Percentiles rank a stretch among this genome's conserved stretches.
Evolutionary conservation across 2,329 filamentous ascomycete species (phyloP).

Genomic region (Coleophoma cylindrospora): DNA sequence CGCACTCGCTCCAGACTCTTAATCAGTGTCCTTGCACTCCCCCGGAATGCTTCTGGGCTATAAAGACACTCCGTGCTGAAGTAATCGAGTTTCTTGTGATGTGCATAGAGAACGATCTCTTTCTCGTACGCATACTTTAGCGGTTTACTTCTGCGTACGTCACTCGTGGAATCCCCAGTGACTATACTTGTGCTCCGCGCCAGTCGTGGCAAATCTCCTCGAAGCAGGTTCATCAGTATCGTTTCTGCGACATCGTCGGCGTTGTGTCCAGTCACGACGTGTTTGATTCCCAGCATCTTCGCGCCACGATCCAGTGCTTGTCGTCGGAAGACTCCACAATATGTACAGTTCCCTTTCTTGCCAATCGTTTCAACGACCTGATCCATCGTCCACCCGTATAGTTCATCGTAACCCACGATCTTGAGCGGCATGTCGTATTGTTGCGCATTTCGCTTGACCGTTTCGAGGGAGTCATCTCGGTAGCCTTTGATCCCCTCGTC

Average conservation of each 20-base stretch:
- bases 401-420: constrained; percentile 86
- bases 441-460: constrained; percentile 86
- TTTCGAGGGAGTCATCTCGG: constrained; percentile 91
- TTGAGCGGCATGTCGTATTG: constrained; percentile 91
- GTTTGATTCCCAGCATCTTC: constrained; percentile 78
- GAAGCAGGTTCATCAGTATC: constrained; percentile 91
- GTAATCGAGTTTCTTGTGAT: constrained; percentile 95
- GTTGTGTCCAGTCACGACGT: constrained; percentile 97
- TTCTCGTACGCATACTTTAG: constrained; percentile 99
- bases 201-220: constrained; percentile 83
- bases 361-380: constrained; percentile 94
- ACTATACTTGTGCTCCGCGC: constrained; percentile 88
- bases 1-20: constrained; percentile 92
- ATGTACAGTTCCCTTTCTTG: constrained; percentile 98
- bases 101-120: constrained; percentile 95
- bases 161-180: constrained; percentile 70
- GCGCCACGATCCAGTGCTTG: constrained; percentile 93
- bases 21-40: constrained; percentile 84
- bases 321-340: constrained; percentile 92
- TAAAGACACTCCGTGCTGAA: constrained; percentile 99
- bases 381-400: constrained; percentile 99
- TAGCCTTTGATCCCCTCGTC: constrained; percentile 98
- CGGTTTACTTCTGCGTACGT: constrained; percentile 93
- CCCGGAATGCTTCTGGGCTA: constrained; percentile 92
- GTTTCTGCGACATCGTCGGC: constrained; percentile 97